Evolutionary conservation across 2,329 filamentous ascomycete species (phyloP).

Genomic region (Verticillium albo-atrum): DNA sequence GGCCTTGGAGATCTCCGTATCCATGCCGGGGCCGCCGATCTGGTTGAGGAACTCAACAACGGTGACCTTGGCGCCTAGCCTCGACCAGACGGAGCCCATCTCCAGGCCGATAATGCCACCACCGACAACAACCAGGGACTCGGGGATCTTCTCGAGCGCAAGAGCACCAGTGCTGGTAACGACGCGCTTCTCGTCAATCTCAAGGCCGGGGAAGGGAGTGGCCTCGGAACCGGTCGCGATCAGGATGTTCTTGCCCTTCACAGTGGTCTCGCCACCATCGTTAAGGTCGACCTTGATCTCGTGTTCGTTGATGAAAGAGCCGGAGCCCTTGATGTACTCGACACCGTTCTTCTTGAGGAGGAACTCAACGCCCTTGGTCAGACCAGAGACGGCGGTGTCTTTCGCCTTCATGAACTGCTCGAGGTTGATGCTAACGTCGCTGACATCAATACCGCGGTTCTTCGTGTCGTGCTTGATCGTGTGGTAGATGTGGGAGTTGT

Average conservation of each 20-base stretch:
- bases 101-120: conserved; percentile 98
- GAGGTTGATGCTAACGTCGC: conserved; percentile 95
- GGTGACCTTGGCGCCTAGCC: conserved; percentile 89
- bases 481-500: conserved; percentile 99
- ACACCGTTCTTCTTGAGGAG: conserved; percentile 99
- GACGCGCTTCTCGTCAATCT: conserved; percentile 96
- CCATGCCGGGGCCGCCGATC: conserved; percentile 98
- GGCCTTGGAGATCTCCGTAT: conserved; percentile 84
- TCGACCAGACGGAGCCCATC: conserved; percentile 97
- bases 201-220: conserved; percentile 92
- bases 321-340: conserved; percentile 94
- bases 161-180: conserved; percentile 95
- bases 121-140: conserved; percentile 96
- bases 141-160: conserved; percentile 81
- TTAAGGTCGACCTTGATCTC: conserved; percentile 86
- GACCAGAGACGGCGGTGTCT: conserved; percentile 78
- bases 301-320: conserved; percentile 81
- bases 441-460: conserved; percentile 93
- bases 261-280: conserved; percentile 84
- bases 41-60: conserved; percentile 95
- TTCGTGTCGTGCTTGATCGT: conserved; percentile 96
- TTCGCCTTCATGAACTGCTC: conserved; percentile 98
- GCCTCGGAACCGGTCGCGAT: conserved; percentile 95
- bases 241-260: conserved; percentile 94
- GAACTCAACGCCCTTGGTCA: conserved; percentile 98